A percentile compares a stretch with the other conserved stretches of the same genome.
phyloP scores from a whole-genome alignment of 108 stramenopile species.

The Skeletonema marinoi region DNA sequence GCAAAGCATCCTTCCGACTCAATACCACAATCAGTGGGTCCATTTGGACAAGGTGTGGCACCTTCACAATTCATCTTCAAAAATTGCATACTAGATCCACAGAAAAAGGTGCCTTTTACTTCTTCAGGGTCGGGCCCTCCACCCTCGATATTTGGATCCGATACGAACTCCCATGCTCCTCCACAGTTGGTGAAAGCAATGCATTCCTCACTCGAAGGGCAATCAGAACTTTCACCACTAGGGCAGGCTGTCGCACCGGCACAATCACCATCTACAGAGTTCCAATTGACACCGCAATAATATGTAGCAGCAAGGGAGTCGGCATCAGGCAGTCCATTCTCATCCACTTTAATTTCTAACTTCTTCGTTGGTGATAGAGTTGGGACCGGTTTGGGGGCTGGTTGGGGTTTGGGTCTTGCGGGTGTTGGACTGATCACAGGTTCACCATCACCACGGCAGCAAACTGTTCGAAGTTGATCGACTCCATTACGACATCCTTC shows the following conservation, averaged over 20 bases:
- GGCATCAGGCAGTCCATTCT: slow-evolving; percentile 39
- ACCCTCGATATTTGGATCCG: slow-evolving; percentile 41
- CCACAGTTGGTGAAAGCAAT: slow-evolving; percentile 52
- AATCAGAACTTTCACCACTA: slow-evolving; percentile 26
- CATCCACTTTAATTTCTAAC: slow-evolving; percentile 16
- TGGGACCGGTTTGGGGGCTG: background rate
- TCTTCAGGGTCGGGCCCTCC: slow-evolving; percentile 40
- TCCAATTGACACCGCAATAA: slow-evolving; percentile 43
- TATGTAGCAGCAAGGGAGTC: slow-evolving; percentile 33
- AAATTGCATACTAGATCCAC: slow-evolving; percentile 47
- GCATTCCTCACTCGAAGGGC: slow-evolving; percentile 27
- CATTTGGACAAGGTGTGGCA: slow-evolving; percentile 48
- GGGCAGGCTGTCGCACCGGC: slow-evolving; percentile 34
- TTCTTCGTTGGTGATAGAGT: background rate
- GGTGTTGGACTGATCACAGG: background rate
- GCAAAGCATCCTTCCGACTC: slow-evolving; percentile 46
- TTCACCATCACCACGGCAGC: slow-evolving; percentile 26
- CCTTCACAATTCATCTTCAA: slow-evolving; percentile 49
- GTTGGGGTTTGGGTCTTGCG: background rate
- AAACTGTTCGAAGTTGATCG: slow-evolving; percentile 26
- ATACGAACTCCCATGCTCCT: slow-evolving; percentile 37
- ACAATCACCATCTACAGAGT: slow-evolving; percentile 30
- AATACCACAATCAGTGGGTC: slow-evolving; percentile 34
- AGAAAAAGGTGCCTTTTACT: slow-evolving; percentile 47
- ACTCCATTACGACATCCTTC: slow-evolving; percentile 24